A percentile compares a stretch with the other conserved stretches of the same genome.
Evolutionary conservation across 768 basidiomycete genomes (phyloP).

Genomic region (Mycena haematopus): DNA sequence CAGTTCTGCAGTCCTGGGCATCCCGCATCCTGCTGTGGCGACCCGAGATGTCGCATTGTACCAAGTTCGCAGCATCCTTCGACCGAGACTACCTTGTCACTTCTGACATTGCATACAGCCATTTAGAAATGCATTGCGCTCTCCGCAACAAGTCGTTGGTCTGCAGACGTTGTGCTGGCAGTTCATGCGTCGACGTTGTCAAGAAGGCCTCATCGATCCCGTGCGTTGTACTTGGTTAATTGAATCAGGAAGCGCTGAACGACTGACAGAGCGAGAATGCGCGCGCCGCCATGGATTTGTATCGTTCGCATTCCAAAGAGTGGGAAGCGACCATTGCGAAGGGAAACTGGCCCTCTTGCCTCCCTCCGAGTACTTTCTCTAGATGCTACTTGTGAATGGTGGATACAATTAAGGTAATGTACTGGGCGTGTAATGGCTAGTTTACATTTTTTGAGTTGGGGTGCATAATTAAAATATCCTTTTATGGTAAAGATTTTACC

Average conservation of each 20-base stretch:
- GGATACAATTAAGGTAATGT: slow-evolving; percentile 10
- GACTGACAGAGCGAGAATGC: slow-evolving; percentile 76
- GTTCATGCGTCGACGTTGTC: slow-evolving; percentile 79
- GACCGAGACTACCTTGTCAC: neutral
- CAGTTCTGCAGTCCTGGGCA: slow-evolving; percentile 65
- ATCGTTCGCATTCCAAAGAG: slow-evolving; percentile 60
- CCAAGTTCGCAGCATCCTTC: slow-evolving; percentile 43
- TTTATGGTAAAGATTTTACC: slow-evolving; percentile 15
- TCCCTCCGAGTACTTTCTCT: slow-evolving; percentile 82
- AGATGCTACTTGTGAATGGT: slow-evolving; percentile 59
- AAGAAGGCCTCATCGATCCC: slow-evolving; percentile 73
- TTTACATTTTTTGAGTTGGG: slow-evolving; percentile 14
- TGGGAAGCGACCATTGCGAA: slow-evolving; percentile 70
- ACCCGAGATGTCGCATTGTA: slow-evolving; percentile 86
- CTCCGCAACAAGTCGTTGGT: slow-evolving; percentile 71
- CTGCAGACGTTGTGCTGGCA: slow-evolving; percentile 84
- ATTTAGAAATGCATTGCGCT: slow-evolving; percentile 73
- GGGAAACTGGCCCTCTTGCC: slow-evolving; percentile 75
- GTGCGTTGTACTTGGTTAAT: slow-evolving; percentile 47
- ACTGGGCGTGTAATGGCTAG: slow-evolving; percentile 3
- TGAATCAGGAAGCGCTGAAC: slow-evolving; percentile 20
- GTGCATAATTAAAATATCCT: neutral
- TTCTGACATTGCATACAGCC: slow-evolving; percentile 48
- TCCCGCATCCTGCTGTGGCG: slow-evolving; percentile 77
- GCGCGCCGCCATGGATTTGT: slow-evolving; percentile 62